phyloP scores from a whole-genome alignment of 2,329 filamentous ascomycete species.

The Magnaporthiopsis incrustans region DNA sequence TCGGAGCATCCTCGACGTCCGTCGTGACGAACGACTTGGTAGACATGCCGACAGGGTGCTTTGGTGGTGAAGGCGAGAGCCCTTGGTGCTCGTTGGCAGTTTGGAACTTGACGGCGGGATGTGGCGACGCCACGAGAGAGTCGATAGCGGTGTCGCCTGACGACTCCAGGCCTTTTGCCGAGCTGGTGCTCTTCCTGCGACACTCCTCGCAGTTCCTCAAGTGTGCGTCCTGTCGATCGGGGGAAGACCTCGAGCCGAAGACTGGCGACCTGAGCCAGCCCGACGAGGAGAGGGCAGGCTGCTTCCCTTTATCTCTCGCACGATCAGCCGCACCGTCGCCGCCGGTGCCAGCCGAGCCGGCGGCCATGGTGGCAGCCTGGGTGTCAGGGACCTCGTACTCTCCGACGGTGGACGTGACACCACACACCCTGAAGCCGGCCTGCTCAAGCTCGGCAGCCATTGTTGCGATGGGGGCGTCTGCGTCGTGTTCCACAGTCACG shows the following conservation, averaged over 20 bases:
- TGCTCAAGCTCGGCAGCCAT: constrained; percentile 41
- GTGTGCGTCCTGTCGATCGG: constrained; percentile 21
- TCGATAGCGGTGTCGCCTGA: not conserved
- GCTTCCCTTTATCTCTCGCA: constrained; percentile 1
- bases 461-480: constrained; percentile 33
- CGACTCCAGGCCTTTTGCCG: not conserved
- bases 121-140: too few species aligned
- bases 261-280: constrained; percentile 3
- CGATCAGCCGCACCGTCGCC: not conserved
- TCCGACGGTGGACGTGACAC: constrained; percentile 28
- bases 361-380: constrained; percentile 4
- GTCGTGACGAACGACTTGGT: constrained; percentile 25
- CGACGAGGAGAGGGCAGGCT: constrained; percentile 2
- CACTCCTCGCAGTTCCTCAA: constrained; percentile 36
- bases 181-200: constrained; percentile 14
- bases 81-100: not conserved
- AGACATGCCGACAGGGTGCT: constrained; percentile 10
- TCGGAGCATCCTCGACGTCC: constrained; percentile 23
- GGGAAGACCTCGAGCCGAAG: constrained; percentile 1
- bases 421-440: constrained; percentile 52
- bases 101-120: not conserved
- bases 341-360: not conserved
- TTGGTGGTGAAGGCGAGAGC: not conserved
- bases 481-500: constrained; percentile 51
- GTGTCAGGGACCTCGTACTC: constrained; percentile 17